A percentile compares a stretch with the other conserved stretches of the same genome.
Conservation (phyloP, 2,329 filamentous ascomycete genomes). For the Orbilia javanica region DNA sequence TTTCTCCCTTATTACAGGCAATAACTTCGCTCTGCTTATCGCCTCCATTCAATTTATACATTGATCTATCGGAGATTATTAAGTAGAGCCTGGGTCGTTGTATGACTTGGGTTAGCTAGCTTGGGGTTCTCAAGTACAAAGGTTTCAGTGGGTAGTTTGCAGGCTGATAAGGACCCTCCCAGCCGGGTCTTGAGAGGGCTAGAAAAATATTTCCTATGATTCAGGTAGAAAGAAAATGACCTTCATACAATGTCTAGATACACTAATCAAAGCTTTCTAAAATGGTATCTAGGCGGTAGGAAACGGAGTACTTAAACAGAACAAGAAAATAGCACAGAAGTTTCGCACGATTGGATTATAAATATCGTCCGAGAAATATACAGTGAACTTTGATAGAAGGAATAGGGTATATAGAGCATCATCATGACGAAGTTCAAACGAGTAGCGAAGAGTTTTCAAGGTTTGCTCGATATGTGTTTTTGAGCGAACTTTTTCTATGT, state of each 20-base stretch:
- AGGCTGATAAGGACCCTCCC: no score
- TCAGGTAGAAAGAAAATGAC: background rate
- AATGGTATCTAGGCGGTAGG: constrained; percentile 23
- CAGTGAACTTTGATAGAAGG: background rate
- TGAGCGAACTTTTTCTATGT: background rate
- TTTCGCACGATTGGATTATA: background rate
- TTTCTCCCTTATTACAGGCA: no score
- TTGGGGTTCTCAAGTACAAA: no score
- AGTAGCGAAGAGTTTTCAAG: background rate
- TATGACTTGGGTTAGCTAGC: no score
- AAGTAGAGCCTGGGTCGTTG: no score
- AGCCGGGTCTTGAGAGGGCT: no score
- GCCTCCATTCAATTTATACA: no score
- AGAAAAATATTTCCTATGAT: no score
- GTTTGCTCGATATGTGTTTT: background rate
- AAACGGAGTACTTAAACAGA: background rate
- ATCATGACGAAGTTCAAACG: no score
- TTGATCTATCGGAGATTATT: no score
- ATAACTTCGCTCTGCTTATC: no score
- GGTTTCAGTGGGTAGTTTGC: no score
- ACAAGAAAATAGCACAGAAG: background rate
- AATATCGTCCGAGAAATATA: background rate
- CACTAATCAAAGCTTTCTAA: constrained; percentile 25
- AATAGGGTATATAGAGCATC: background rate
- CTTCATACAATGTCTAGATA: constrained; percentile 17